Evolutionary conservation across 192 early-diverging fungal genomes (phyloP).

Genomic region (Coemansia sp.): DNA sequence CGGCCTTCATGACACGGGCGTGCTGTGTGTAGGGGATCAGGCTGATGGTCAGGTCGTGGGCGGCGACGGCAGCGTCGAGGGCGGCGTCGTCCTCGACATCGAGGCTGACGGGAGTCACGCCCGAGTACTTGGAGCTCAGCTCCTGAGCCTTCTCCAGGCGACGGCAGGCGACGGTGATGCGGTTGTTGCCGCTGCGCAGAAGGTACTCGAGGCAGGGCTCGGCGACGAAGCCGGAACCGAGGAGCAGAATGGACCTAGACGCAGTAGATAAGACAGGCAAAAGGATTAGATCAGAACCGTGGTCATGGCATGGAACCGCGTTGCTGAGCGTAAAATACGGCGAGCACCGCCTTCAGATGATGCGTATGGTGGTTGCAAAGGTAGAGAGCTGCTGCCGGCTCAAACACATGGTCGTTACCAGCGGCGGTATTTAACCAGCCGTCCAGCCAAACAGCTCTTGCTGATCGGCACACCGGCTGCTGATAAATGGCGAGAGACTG

Average conservation of each 20-base stretch:
- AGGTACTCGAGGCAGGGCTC: constrained; percentile 93
- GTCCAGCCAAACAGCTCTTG: no score
- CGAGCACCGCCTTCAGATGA: no score
- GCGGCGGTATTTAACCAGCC: no score
- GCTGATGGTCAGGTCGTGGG: constrained; percentile 90
- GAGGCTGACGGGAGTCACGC: constrained; percentile 63
- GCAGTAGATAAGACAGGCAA: background rate
- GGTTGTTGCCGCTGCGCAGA: constrained; percentile 81
- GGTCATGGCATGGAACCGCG: no score
- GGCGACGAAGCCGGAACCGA: constrained; percentile 97
- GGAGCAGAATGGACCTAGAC: constrained; percentile 82
- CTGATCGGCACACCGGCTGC: no score
- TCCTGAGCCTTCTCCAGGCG: constrained; percentile 69
- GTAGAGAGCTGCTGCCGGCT: no score
- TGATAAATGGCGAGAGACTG: no score
- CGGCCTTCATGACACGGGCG: constrained; percentile 84
- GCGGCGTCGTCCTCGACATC: constrained; percentile 76
- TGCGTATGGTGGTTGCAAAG: no score
- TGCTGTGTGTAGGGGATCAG: constrained; percentile 91
- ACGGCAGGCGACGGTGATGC: constrained; percentile 86
- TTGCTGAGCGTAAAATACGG: no score
- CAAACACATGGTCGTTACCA: no score
- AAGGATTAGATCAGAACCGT: background rate
- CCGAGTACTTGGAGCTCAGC: constrained; percentile 58
- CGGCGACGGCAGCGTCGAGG: constrained; percentile 67